phyloP scores from a whole-genome alignment of 2,329 filamentous ascomycete species.

The Sporothrix brasiliensis region DNA sequence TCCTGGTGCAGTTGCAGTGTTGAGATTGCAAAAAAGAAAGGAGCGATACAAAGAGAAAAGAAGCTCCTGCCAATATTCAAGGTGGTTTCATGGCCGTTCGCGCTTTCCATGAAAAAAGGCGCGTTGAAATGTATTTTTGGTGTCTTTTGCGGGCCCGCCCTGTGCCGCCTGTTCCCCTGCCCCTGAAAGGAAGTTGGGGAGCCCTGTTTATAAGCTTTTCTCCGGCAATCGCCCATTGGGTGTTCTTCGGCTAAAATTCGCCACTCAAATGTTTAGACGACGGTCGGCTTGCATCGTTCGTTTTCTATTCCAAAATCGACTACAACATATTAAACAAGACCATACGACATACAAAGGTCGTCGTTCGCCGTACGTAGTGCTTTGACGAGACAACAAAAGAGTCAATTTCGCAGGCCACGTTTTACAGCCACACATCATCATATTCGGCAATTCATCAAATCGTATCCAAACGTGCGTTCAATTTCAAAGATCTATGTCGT shows the following conservation, averaged over 20 bases:
- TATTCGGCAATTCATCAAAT: not conserved
- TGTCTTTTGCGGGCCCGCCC: not conserved
- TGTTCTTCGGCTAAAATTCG: not conserved
- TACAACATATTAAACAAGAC: no score
- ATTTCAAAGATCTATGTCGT: conserved; percentile 17
- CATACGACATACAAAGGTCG: no score
- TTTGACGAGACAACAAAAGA: not conserved
- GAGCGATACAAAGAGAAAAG: not conserved
- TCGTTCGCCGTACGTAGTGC: no score
- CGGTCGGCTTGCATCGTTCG: no score
- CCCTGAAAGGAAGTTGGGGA: conserved; percentile 6
- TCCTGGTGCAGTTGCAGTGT: not conserved
- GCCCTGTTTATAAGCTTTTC: conserved; percentile 23
- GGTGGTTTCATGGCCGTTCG: not conserved
- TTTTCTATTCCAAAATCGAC: no score
- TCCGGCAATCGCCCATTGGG: not conserved
- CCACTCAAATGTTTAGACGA: not conserved
- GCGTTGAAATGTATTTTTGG: conserved; percentile 24
- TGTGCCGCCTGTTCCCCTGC: conserved; percentile 21
- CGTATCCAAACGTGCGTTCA: conserved; percentile 17
- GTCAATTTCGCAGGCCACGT: not conserved
- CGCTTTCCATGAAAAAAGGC: conserved; percentile 7
- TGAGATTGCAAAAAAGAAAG: not conserved
- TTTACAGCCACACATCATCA: not conserved
- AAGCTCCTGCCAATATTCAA: not conserved